Conservation (phyloP, 139 green algal genomes). For the Tetraselmis chui region DNA sequence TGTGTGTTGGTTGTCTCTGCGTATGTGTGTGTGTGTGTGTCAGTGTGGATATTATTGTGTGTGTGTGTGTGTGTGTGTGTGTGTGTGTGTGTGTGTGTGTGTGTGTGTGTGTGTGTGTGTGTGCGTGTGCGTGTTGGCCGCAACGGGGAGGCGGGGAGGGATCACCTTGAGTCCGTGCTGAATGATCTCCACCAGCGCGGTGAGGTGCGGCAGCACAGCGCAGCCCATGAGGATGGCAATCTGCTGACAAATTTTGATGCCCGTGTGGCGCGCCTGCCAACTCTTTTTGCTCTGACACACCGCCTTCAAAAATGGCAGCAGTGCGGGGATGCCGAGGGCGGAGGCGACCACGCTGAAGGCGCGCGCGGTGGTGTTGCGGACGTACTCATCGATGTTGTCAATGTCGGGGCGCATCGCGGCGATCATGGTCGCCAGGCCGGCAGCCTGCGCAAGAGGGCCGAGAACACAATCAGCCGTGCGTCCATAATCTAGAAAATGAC, state of each 20-base stretch:
- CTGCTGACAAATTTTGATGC: conserved; percentile 99
- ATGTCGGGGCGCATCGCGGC: conserved; percentile 98
- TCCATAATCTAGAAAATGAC: too few relatives aligned
- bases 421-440: conserved; percentile 93
- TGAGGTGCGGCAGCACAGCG: conserved; percentile 95
- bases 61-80: too few relatives aligned
- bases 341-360: conserved; percentile 87
- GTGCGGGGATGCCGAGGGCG: conserved; percentile 90
- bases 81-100: too few relatives aligned
- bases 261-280: conserved; percentile 95
- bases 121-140: too few relatives aligned
- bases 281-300: conserved; percentile 96
- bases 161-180: conserved; percentile 70
- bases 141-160: too few relatives aligned
- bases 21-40: too few relatives aligned
- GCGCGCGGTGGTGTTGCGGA: conserved; percentile 91
- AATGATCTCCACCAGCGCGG: conserved; percentile 92
- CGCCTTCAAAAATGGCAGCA: conserved; percentile 98
- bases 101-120: too few relatives aligned
- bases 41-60: too few relatives aligned
- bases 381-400: conserved; percentile 97
- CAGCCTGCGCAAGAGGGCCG: conserved; percentile 35
- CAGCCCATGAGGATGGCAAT: conserved; percentile 97
- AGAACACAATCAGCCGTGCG: too few relatives aligned
- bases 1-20: too few relatives aligned